Evolutionary conservation across 2,329 filamentous ascomycete genomes (phyloP), one percentile per base, ranked within the genome.

Genomic region (Zymoseptoria crescenta): DNA sequence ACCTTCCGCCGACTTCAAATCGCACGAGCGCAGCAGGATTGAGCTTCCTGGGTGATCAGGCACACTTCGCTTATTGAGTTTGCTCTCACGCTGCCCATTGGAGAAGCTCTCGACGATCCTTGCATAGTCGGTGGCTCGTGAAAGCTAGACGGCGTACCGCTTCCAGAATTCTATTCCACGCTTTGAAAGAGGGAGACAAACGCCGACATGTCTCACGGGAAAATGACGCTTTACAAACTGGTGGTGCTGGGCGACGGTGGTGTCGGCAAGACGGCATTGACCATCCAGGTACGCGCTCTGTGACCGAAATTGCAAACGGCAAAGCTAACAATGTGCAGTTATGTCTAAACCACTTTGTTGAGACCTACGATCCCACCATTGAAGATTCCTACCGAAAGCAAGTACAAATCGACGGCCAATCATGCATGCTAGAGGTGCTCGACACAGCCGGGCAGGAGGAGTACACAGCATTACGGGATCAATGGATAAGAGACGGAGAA

Each of bases 361-460:
- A 97, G 79, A 96, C 91, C 9, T 87, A 87, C 71, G 84, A 87
- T 71, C 84, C 84, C 52, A 86, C 84, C 60, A 87, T 87, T 68
- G 84, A 87, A 74, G 84, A 87, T 69, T 86, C 84, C 51, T 87
- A 87, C 71, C 81, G 84, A 62, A 87, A 87, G 72, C 84, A 86
- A 74, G 83, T 86, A 58, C 82, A 96, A 72, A 97, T 97, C 75
- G 94, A 97, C 73, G 84, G 87, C 62, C 90, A 96, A 75, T 91
- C 92, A 51, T 96, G 92, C 80, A 96, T 96, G 92, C 85, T 96
- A 70, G 93, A 97, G 76, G 91, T 96, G 53, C 84, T 96, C 70
- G 94, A 99, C 77, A 99, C 94, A 57, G 94, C 94, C 56, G 94
- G 94, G 59, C 94, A 99, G 75, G 94, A 99, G 78, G 94, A 99